phyloP scores from a whole-genome alignment of 106 monocot genomes.

The Platanthera zijinensis region DNA sequence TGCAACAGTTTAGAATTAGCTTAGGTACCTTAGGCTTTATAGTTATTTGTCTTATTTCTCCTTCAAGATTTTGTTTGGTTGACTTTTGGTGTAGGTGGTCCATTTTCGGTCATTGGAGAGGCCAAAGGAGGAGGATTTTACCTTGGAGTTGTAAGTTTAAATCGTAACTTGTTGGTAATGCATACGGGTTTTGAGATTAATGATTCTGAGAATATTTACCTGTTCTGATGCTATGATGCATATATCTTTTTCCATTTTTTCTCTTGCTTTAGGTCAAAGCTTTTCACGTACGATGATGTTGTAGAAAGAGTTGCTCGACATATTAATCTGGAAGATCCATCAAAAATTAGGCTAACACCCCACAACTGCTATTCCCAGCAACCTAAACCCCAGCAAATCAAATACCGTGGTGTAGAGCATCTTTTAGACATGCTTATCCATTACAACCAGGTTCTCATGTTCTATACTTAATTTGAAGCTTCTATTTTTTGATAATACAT shows the following conservation, averaged over 20 bases:
- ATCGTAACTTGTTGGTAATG: not conserved
- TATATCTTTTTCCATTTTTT: not conserved
- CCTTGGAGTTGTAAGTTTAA: conserved; percentile 79
- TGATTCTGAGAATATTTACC: not conserved
- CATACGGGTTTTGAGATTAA: not conserved
- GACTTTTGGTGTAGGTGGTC: conserved; percentile 54
- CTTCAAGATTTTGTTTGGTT: not conserved
- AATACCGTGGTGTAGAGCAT: conserved; percentile 84
- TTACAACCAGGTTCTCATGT: conserved; percentile 77
- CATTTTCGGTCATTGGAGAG: conserved; percentile 91
- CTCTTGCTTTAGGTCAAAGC: conserved; percentile 64
- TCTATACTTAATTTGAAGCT: not conserved
- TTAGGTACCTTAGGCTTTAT: not conserved
- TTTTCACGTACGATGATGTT: conserved; percentile 88
- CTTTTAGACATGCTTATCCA: conserved; percentile 91
- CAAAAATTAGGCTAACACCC: conserved; percentile 90
- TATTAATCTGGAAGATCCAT: conserved; percentile 77
- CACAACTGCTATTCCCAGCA: conserved; percentile 99
- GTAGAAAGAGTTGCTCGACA: conserved; percentile 83
- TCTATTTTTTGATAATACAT: not conserved
- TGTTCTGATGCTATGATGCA: not conserved
- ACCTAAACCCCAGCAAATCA: conserved; percentile 96
- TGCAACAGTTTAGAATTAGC: not conserved
- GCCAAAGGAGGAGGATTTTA: conserved; percentile 96
- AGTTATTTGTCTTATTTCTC: not conserved